Percentiles rank a stretch among this genome's conserved stretches.
phyloP scores from a whole-genome alignment of 2,329 filamentous ascomycete genomes.

The Alternaria rosae region DNA sequence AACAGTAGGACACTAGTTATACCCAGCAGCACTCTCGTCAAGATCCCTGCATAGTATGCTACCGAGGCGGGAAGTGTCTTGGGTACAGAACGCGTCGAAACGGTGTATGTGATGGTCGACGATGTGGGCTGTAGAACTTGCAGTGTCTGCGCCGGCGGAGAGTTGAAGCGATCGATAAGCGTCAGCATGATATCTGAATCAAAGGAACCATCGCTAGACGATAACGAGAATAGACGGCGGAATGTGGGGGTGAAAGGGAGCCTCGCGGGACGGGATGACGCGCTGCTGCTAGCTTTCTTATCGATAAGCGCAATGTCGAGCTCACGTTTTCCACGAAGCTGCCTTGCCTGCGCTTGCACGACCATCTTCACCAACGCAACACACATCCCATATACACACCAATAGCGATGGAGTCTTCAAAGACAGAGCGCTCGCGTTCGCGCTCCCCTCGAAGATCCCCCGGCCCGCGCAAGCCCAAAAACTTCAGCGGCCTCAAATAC shows the following conservation, averaged over 20 bases:
- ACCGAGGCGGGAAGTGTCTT: constrained; percentile 56
- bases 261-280: constrained; percentile 14
- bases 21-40: constrained; percentile 56
- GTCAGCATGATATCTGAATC: constrained; percentile 19
- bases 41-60: constrained; percentile 53
- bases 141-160: constrained; percentile 37
- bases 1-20: constrained; percentile 49
- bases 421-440: constrained; percentile 31
- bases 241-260: constrained; percentile 7
- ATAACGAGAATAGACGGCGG: not conserved
- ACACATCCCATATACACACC: not conserved
- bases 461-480: constrained; percentile 39
- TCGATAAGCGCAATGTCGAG: constrained; percentile 3
- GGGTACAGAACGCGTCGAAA: constrained; percentile 75
- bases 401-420: constrained; percentile 14
- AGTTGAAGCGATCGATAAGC: constrained; percentile 33
- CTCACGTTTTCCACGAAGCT: constrained; percentile 1
- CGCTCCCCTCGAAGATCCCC: constrained; percentile 36
- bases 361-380: not conserved
- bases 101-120: constrained; percentile 90
- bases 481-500: constrained; percentile 64
- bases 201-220: not conserved
- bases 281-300: constrained; percentile 6
- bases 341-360: not conserved
- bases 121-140: constrained; percentile 62